Evolutionary conservation across 768 basidiomycete genomes (phyloP).

Genomic region (Mycena crocata): DNA sequence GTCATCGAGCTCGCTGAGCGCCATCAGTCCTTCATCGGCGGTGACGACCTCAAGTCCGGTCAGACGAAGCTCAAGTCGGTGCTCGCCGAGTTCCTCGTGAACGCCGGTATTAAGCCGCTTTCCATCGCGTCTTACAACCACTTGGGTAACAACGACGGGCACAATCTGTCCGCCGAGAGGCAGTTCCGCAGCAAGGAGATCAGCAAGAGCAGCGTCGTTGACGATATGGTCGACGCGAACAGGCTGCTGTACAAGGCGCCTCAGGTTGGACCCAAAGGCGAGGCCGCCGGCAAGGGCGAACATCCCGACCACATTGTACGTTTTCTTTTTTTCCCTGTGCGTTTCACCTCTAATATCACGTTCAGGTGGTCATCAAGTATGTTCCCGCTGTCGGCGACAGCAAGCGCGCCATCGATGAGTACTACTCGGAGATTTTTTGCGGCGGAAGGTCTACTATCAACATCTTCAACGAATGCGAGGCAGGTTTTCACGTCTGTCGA

Average conservation of each 20-base stretch:
- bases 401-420: conserved; percentile 99
- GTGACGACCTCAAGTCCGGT: conserved; percentile 97
- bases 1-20: conserved; percentile 93
- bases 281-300: conserved; percentile 83
- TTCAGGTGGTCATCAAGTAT: conserved; percentile 89
- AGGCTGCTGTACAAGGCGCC: conserved; percentile 90
- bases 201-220: conserved; percentile 95
- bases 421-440: conserved; percentile 98
- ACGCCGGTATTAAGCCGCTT: conserved; percentile 97
- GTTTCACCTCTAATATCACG: background rate
- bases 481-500: conserved; percentile 43
- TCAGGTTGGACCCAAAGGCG: conserved; percentile 61
- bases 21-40: conserved; percentile 92
- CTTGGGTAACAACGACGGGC: conserved; percentile 97
- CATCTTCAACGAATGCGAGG: conserved; percentile 98
- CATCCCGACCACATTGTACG: conserved; percentile 91
- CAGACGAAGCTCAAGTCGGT: conserved; percentile 98
- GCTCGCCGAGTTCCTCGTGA: conserved; percentile 97
- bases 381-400: conserved; percentile 97
- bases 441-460: conserved; percentile 95
- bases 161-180: conserved; percentile 87
- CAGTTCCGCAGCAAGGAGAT: conserved; percentile 99
- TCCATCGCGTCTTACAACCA: conserved; percentile 99
- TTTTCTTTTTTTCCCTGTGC: background rate
- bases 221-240: conserved; percentile 97